Evolutionary conservation across 257 asterid genomes (phyloP).

Genomic region (Rhazya stricta): DNA sequence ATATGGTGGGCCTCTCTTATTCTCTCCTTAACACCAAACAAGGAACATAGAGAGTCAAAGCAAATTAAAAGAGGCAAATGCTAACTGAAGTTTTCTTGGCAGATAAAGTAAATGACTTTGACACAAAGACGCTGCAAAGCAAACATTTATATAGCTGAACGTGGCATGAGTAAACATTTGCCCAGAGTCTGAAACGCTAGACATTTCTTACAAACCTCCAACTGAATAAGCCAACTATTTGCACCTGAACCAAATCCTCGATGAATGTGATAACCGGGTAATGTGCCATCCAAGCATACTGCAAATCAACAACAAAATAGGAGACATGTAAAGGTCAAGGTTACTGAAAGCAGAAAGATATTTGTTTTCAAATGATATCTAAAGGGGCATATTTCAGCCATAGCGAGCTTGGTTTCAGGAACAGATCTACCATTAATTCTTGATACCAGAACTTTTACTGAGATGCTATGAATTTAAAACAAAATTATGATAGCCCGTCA

Average conservation of each 20-base stretch:
- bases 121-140: not conserved
- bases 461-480: not conserved
- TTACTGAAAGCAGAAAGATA: not conserved
- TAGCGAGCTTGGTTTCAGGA: not conserved
- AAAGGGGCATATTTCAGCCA: not conserved
- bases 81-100: not conserved
- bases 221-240: conserved; percentile 86
- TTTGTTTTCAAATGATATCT: not conserved
- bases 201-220: conserved; percentile 61
- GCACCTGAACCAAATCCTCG: conserved; percentile 76
- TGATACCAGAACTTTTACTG: not conserved
- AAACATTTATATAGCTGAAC: not conserved
- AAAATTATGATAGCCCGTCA: not conserved
- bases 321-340: not conserved
- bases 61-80: not conserved
- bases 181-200: not conserved
- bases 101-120: not conserved
- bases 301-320: conserved; percentile 17
- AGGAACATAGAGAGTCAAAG: not conserved
- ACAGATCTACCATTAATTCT: not conserved
- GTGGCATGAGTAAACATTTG: not conserved
- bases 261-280: conserved; percentile 89
- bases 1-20: not conserved
- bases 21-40: not conserved
- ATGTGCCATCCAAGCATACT: conserved; percentile 94